phyloP scores from a whole-genome alignment of 2,329 filamentous ascomycete genomes.

The Aspergillus brunneoviolaceus region DNA sequence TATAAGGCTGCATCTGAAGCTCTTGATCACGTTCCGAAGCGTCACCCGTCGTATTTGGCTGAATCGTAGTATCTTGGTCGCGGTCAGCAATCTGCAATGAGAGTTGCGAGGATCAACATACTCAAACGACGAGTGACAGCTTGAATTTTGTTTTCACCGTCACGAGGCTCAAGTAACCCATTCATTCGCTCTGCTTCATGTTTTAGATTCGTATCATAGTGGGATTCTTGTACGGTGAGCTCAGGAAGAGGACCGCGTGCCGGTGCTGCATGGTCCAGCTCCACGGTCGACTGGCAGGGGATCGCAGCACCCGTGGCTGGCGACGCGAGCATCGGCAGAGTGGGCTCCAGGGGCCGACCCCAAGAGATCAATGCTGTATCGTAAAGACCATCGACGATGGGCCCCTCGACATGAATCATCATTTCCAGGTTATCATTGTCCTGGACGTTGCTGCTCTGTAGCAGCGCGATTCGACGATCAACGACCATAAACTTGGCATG shows the following conservation, averaged over 20 bases:
- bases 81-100: neutral
- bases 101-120: slow-evolving; percentile 13
- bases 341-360: slow-evolving; percentile 62
- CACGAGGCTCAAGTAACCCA: slow-evolving; percentile 51
- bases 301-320: slow-evolving; percentile 44
- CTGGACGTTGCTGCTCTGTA: slow-evolving; percentile 77
- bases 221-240: slow-evolving; percentile 58
- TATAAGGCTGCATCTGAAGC: slow-evolving; percentile 66
- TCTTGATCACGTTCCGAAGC: slow-evolving; percentile 55
- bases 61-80: slow-evolving; percentile 53
- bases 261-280: slow-evolving; percentile 13
- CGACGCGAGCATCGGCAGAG: slow-evolving; percentile 56
- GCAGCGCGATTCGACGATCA: slow-evolving; percentile 66
- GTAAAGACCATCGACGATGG: slow-evolving; percentile 73
- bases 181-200: slow-evolving; percentile 64
- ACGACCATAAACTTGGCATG: slow-evolving; percentile 77
- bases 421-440: slow-evolving; percentile 79
- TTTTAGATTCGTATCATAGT: slow-evolving; percentile 63
- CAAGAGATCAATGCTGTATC: slow-evolving; percentile 73
- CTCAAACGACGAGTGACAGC: slow-evolving; percentile 66
- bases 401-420: slow-evolving; percentile 73
- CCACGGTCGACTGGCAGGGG: slow-evolving; percentile 22
- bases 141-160: slow-evolving; percentile 55
- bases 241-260: slow-evolving; percentile 45
- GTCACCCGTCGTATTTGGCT: slow-evolving; percentile 50